Evolutionary conservation across 441 rosid genomes (phyloP), one percentile per base, ranked within the genome.

Genomic region (California macrophylla): DNA sequence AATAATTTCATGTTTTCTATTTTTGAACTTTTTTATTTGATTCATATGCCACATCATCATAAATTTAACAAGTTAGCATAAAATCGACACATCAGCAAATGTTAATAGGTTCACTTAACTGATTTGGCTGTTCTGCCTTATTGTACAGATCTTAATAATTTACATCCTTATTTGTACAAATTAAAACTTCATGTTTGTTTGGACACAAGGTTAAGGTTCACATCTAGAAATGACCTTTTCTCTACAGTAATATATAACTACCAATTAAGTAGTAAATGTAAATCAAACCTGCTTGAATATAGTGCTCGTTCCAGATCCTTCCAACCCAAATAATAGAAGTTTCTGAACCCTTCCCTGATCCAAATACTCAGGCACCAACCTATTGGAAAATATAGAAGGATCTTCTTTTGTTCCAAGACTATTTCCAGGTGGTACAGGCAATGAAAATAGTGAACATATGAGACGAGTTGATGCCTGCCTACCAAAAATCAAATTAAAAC

Each of bases 271-370:
- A 50, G 58, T 16, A 18, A 50, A 50, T 16, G 58, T 16, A 4
- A 50, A 50, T n/a, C 74, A 60, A 66, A 84, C 96, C 91, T 89
- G 96, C 85, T 89, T 89, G 83, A 89, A 89, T 74, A 89, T 79
- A 1, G 96, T 89, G 80, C 96, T 87, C 15, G 96, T 87, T 76
- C 96, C 96, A 66, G 96, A 85, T n/a, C 93, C 87, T 47, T 76
- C 82, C 75, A 80, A 76, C 38, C 96, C 93, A 13, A 89, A 82
- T 75, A 89, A 71, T 72, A 89, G 96, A 69, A 89, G 84, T 80
- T 84, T 89, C 75, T 89, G 93, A 34, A 74, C 77, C 68, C 72
- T 87, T 78, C 71, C 85, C 74, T 80, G 88, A 79, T 89, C 96
- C 28, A 86, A 75, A 79, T 87, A 87, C 75, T 74, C 84, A n/a